Percentiles rank a stretch among this genome's conserved stretches.
Conservation (phyloP, 108 stramenopile genomes). For the Cylindrotheca closterium region DNA sequence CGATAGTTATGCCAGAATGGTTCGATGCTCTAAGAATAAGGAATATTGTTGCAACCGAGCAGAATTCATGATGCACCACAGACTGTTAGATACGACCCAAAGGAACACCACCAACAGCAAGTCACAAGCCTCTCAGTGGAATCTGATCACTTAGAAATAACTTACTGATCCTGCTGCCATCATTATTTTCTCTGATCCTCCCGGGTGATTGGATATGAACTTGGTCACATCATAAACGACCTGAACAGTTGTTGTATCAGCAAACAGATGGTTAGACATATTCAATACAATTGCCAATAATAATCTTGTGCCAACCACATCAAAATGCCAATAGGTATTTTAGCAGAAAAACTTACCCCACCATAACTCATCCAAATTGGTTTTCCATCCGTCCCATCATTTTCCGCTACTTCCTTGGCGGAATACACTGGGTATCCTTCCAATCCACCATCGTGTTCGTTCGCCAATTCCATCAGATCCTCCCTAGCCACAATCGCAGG, state of each 20-base stretch:
- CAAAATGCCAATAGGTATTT: background rate
- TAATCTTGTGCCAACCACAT: background rate
- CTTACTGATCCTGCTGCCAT: conserved; percentile 31
- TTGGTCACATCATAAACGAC: conserved; percentile 96
- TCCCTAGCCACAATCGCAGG: conserved; percentile 29
- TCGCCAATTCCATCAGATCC: conserved; percentile 20
- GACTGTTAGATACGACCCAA: too few species aligned
- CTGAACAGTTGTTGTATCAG: background rate
- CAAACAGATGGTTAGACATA: background rate
- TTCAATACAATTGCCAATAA: background rate
- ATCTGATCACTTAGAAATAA: background rate
- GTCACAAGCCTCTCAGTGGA: too few species aligned
- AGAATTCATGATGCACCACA: background rate
- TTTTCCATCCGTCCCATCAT: conserved; percentile 58
- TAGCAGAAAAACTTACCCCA: conserved; percentile 10
- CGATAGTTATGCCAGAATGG: conserved; percentile 74
- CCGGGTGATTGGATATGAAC: conserved; percentile 88
- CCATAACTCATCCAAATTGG: conserved; percentile 88
- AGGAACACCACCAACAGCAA: too few species aligned
- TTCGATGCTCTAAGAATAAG: conserved; percentile 37
- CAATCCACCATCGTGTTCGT: conserved; percentile 9
- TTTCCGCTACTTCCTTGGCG: conserved; percentile 53
- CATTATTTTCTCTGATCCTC: conserved; percentile 90
- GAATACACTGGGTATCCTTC: conserved; percentile 56
- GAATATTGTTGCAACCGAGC: background rate